Evolutionary conservation across 768 basidiomycete genomes (phyloP).

Genomic region (Termitomyces sp.): DNA sequence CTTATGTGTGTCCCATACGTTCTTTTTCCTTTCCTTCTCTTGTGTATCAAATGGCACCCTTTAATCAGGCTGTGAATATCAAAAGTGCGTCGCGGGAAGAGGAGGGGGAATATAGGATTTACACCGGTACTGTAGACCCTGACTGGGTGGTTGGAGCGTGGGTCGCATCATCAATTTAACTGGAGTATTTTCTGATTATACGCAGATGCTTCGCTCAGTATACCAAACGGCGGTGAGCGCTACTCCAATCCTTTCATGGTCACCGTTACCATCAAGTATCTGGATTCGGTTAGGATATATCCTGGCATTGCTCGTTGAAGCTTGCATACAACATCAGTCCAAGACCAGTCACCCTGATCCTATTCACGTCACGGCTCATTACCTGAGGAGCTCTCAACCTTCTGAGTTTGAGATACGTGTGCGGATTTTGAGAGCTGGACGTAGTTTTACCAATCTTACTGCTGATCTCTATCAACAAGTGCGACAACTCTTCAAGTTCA

Average conservation of each 20-base stretch:
- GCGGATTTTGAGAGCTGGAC: conserved; percentile 44
- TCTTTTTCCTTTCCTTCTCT: too few species aligned
- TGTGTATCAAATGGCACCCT: conserved; percentile 34
- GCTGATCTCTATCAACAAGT: conserved; percentile 63
- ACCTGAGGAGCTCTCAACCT: conserved; percentile 40
- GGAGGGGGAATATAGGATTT: conserved; percentile 20
- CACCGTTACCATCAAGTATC: too few species aligned
- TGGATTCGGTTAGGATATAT: conserved; percentile 45
- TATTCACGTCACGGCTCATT: conserved; percentile 61
- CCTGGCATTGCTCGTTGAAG: conserved; percentile 51
- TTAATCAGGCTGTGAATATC: conserved; percentile 32
- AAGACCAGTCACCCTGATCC: conserved; percentile 45
- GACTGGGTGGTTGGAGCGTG: conserved; percentile 46
- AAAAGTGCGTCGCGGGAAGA: conserved; percentile 10
- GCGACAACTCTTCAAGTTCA: not conserved
- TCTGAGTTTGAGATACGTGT: conserved; percentile 46
- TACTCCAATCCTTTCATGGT: not conserved
- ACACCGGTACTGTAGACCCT: conserved; percentile 39
- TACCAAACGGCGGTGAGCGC: conserved; percentile 50
- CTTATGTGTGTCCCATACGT: too few species aligned
- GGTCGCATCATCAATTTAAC: conserved; percentile 18
- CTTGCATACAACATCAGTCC: conserved; percentile 50
- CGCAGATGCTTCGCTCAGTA: conserved; percentile 25
- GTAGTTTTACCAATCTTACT: conserved; percentile 51
- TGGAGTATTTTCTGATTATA: conserved; percentile 4